A percentile compares a stretch with the other conserved stretches of the same genome.
Conservation (phyloP, 257 asterid species). For the Petrea volubilis region DNA sequence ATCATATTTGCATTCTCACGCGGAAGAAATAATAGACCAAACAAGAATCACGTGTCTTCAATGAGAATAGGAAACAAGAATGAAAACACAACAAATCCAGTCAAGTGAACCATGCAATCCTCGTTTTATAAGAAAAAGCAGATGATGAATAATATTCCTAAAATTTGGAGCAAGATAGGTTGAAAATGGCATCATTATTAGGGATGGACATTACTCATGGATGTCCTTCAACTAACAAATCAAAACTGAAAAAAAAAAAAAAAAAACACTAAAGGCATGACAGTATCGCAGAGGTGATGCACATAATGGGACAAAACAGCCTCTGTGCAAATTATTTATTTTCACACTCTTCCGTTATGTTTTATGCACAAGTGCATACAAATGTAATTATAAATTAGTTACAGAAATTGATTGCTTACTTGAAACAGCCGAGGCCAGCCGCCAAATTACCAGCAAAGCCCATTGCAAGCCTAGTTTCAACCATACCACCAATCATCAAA, state of each 20-base stretch:
- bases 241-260: too few relatives aligned
- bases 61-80: too few relatives aligned
- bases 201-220: not conserved
- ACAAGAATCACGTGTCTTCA: too few relatives aligned
- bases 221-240: not conserved
- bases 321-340: not conserved
- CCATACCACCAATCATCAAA: constrained; percentile 97
- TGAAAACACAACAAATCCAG: too few relatives aligned
- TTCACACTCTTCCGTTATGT: not conserved
- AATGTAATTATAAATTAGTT: not conserved
- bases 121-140: not conserved
- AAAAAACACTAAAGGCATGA: not conserved
- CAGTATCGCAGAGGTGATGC: not conserved
- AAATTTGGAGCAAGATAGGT: not conserved
- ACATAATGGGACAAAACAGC: not conserved
- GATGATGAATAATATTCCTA: not conserved
- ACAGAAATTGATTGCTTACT: constrained; percentile 56
- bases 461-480: constrained; percentile 91
- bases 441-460: constrained; percentile 95
- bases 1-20: too few relatives aligned
- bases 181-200: not conserved
- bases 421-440: constrained; percentile 92
- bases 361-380: not conserved
- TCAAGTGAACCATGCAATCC: not conserved
- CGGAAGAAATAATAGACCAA: too few relatives aligned